phyloP scores from a whole-genome alignment of 2,329 filamentous ascomycete species.

The Cladosporium oxysporum region DNA sequence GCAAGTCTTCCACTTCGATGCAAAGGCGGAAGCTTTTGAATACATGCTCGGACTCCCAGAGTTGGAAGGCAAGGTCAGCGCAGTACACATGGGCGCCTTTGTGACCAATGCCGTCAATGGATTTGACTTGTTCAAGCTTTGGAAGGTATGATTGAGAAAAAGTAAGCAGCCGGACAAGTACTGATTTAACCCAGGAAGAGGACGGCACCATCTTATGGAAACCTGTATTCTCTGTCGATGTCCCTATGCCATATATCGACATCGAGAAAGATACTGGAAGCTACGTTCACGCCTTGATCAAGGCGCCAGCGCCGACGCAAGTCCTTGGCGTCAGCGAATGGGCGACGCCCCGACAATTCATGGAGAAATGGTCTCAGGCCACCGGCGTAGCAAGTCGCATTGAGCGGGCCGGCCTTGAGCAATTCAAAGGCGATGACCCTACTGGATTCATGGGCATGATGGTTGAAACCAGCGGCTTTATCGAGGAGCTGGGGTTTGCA shows the following conservation, averaged over 20 bases:
- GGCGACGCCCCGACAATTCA: background rate
- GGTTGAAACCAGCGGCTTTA: background rate
- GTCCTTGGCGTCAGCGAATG: conserved; percentile 10
- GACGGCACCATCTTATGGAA: conserved; percentile 7
- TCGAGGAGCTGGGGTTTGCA: conserved; percentile 6
- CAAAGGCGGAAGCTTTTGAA: conserved; percentile 39
- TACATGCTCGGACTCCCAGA: conserved; percentile 19
- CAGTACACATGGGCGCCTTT: conserved; percentile 21
- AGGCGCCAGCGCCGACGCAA: conserved; percentile 15
- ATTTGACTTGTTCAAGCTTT: conserved; percentile 21
- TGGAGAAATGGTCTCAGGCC: background rate
- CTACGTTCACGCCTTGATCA: conserved; percentile 21
- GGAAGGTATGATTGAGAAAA: conserved; percentile 23
- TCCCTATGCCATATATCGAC: conserved; percentile 20
- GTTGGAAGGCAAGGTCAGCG: conserved; percentile 22
- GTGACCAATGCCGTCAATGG: conserved; percentile 15
- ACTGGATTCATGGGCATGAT: conserved; percentile 7
- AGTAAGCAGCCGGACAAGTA: background rate
- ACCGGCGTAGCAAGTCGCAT: background rate
- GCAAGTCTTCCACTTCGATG: conserved; percentile 46
- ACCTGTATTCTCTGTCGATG: background rate
- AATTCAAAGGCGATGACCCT: background rate
- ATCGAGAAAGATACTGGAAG: conserved; percentile 19
- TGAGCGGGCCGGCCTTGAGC: background rate
- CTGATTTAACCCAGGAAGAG: background rate